Base-by-base conservation (phyloP, 495 filamentous ascomycete species). In the Neurospora hispaniola region DNA sequence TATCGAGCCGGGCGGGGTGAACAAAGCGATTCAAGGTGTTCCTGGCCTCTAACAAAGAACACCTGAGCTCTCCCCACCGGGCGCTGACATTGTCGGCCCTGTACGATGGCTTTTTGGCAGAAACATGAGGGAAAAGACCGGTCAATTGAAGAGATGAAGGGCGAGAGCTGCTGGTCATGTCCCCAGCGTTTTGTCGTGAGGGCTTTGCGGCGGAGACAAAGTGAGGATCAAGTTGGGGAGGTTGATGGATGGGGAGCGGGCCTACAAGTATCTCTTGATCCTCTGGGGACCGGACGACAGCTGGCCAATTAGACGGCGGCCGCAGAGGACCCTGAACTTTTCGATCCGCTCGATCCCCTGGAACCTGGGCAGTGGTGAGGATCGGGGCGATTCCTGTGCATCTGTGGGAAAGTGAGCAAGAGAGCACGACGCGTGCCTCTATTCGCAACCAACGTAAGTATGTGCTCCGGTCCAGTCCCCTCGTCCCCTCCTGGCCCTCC, bases 341-440 rank as follows among this genome's bases (percentile, higher is more conserved):
- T 69, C 75, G 75, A 76, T 77, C 72, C 44, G 70, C 46, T 74
- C 76, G 76, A 78, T 78, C 74, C 71, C 62, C 35, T 44, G 20
- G 23, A 12, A 11, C 42, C 31, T 44, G 6, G 66, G 59, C 46
- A 39, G 72, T 18, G 14, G 18, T 62, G 69, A 42, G 70, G 76
- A 78, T 78, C 76, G 76, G 76, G 70, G 71, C 73, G 73, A 69
- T 38, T 76, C 74, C 70, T 75, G 75, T 75, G 77, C 77, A 77
- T 78, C 77, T 78, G 74, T 73, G 73, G 70, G 70, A 35, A 31
- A 41, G 43, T 71, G 41, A 41, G 43, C 70, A 71, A 31, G 27
- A 31, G 20, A 23, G 70, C 41, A 42, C 38, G 23, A 71, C 70
- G 44, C 42, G 20, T 31, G 54, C 23, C 54, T 62, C 54, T 27